phyloP scores from a whole-genome alignment of 169 alveolate species.

The Perkinsus olseni region DNA sequence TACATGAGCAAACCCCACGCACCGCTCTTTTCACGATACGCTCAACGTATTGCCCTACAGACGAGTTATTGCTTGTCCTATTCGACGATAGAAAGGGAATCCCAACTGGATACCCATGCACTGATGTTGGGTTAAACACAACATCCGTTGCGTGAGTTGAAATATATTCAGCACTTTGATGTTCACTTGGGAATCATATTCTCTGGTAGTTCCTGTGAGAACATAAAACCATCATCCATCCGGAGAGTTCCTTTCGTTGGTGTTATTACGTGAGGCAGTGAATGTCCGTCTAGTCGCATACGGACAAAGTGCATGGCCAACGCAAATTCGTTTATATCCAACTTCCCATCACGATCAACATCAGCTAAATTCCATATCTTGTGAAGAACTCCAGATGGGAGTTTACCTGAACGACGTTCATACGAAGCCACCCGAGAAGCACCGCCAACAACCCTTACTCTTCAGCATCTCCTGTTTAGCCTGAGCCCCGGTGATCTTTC shows the following conservation, averaged over 20 bases:
- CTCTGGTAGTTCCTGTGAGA: not conserved
- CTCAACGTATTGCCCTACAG: no score
- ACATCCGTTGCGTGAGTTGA: no score
- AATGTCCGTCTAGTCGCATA: conserved; percentile 30
- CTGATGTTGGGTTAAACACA: no score
- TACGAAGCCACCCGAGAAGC: no score
- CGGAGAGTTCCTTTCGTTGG: no score
- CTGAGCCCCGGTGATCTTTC: conserved; percentile 31
- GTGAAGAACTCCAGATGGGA: conserved; percentile 31
- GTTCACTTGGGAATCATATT: not conserved
- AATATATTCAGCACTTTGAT: no score
- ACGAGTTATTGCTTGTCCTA: no score
- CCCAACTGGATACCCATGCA: no score
- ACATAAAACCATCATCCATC: not conserved
- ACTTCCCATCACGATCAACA: conserved; percentile 29
- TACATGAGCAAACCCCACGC: no score
- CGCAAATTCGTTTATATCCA: conserved; percentile 29
- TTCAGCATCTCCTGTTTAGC: conserved; percentile 29
- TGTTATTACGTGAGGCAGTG: conserved; percentile 9
- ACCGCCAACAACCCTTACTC: not conserved
- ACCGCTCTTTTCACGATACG: no score
- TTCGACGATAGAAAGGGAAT: no score
- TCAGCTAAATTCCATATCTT: conserved; percentile 36
- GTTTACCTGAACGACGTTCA: no score
- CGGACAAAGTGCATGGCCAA: conserved; percentile 34